phyloP scores from a whole-genome alignment of 371 early-diverging fungal species.

The Paraphysoderma sedebokerense region DNA sequence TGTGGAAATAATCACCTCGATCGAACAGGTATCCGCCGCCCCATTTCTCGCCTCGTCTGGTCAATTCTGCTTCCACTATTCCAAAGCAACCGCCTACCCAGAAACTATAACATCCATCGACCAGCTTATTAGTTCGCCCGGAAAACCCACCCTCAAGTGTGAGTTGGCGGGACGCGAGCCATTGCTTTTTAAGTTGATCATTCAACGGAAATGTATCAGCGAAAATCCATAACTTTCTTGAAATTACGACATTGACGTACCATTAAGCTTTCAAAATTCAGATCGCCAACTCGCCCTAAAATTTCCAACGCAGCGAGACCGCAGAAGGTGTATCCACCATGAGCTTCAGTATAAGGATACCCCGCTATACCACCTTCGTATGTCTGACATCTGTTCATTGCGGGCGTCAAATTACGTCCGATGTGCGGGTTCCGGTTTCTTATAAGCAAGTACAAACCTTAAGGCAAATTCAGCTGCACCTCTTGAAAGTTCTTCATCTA shows the following conservation, averaged over 20 bases:
- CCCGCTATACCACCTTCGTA: slow-evolving; percentile 92
- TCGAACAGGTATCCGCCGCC: background rate
- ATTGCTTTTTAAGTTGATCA: too few relatives aligned
- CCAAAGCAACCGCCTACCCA: slow-evolving; percentile 70
- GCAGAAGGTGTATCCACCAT: slow-evolving; percentile 95
- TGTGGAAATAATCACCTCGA: background rate
- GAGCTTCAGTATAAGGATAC: slow-evolving; percentile 80
- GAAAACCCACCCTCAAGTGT: slow-evolving; percentile 85
- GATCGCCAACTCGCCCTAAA: slow-evolving; percentile 33
- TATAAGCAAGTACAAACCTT: background rate
- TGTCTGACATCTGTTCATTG: slow-evolving; percentile 47
- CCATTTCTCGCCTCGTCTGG: background rate
- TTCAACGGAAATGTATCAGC: too few relatives aligned
- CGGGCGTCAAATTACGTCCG: background rate
- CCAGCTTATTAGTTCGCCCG: slow-evolving; percentile 91
- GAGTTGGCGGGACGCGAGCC: slow-evolving; percentile 87
- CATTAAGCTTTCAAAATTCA: slow-evolving; percentile 41
- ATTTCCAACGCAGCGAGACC: slow-evolving; percentile 78
- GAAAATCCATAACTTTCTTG: too few relatives aligned
- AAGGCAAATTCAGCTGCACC: slow-evolving; percentile 46
- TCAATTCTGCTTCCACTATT: slow-evolving; percentile 4
- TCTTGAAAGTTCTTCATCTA: slow-evolving; percentile 67
- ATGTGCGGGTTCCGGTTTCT: background rate
- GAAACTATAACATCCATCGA: slow-evolving; percentile 95
- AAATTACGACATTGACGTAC: too few relatives aligned